Evolutionary conservation across 805 yeast species (phyloP).

Genomic region (Hanseniaspora hatyaiensis): DNA sequence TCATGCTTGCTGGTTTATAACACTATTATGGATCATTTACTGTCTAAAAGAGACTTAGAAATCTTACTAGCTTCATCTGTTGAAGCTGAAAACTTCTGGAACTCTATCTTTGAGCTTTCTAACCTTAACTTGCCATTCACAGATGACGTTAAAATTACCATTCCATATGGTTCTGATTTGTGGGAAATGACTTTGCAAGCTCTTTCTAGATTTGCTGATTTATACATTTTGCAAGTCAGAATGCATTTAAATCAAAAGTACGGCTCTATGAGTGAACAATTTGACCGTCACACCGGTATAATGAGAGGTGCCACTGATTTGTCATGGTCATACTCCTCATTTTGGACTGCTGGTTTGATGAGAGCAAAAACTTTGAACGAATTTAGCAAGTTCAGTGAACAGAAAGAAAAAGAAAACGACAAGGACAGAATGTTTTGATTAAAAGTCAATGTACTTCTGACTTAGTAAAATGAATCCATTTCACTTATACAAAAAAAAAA

Average conservation of each 20-base stretch:
- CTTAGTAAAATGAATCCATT: not conserved
- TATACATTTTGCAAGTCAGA: slow-evolving; percentile 37
- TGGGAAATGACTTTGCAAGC: slow-evolving; percentile 15
- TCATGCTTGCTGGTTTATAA: slow-evolving; percentile 34
- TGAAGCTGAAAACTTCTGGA: slow-evolving; percentile 14
- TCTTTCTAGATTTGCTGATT: slow-evolving; percentile 15
- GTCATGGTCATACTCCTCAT: slow-evolving; percentile 84
- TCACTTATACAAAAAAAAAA: too few relatives aligned
- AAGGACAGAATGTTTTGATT: slow-evolving; percentile 1
- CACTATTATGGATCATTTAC: slow-evolving; percentile 36
- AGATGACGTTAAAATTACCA: slow-evolving; percentile 3
- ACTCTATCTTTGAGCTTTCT: slow-evolving; percentile 7
- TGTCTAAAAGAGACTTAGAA: slow-evolving; percentile 50
- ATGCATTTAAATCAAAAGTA: slow-evolving; percentile 36
- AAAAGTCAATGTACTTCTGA: not conserved
- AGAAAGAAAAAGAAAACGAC: not conserved
- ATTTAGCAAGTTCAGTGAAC: slow-evolving; percentile 8
- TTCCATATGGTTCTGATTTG: slow-evolving; percentile 12
- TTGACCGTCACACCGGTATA: slow-evolving; percentile 65
- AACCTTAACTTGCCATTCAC: slow-evolving; percentile 11
- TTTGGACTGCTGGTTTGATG: slow-evolving; percentile 59
- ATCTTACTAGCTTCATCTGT: slow-evolving; percentile 6
- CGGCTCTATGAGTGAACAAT: slow-evolving; percentile 82
- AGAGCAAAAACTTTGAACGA: slow-evolving; percentile 33
- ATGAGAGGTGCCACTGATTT: slow-evolving; percentile 79